Conservation (phyloP, 2,329 filamentous ascomycete genomes). For the Colletotrichum cereale region DNA sequence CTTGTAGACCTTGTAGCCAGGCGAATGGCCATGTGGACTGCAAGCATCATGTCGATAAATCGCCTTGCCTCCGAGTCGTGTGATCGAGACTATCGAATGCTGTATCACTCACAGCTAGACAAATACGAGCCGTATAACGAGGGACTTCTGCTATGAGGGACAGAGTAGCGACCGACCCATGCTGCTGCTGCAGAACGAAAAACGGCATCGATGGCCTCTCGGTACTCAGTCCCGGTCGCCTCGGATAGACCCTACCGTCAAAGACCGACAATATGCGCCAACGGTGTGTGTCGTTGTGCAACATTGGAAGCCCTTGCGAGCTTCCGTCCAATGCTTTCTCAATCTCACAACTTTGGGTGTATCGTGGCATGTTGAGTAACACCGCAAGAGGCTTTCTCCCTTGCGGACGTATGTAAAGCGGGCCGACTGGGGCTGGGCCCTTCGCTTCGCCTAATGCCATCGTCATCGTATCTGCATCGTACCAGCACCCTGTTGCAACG, state of each 20-base stretch:
- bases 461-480: conserved; percentile 31
- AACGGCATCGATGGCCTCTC: background rate
- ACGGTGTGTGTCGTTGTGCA: conserved; percentile 10
- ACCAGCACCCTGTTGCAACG: conserved; percentile 7
- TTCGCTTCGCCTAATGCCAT: conserved; percentile 28
- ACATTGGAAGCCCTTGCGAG: background rate
- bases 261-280: background rate
- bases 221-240: conserved; percentile 2
- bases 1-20: conserved; percentile 5
- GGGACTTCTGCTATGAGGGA: background rate
- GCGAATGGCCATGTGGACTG: background rate
- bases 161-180: background rate
- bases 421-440: conserved; percentile 1
- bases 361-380: conserved; percentile 17
- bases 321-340: conserved; percentile 2
- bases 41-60: background rate
- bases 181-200: conserved; percentile 12
- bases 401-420: conserved; percentile 29
- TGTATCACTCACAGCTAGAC: conserved; percentile 33
- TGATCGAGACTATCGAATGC: conserved; percentile 36
- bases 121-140: conserved; percentile 13
- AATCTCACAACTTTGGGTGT: conserved; percentile 7
- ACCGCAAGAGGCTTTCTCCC: conserved; percentile 8
- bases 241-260: background rate
- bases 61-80: conserved; percentile 11